These are phyloP conservation scores for Prunus campanulata DNA, from an alignment of 306 rosid species.

Conservation along the genomic window DNA sequence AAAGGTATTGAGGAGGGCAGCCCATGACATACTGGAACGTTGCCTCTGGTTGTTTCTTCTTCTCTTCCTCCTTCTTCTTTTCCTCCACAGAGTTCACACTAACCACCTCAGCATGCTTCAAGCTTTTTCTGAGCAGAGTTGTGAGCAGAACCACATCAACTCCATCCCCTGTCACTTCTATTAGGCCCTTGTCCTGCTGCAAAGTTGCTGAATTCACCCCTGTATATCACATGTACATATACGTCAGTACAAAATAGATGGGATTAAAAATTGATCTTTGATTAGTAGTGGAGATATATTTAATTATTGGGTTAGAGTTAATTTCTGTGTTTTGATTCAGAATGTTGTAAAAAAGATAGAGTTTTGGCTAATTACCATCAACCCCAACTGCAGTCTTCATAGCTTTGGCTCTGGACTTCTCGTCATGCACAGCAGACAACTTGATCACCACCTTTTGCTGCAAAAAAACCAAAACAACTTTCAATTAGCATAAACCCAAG, in stretches of 20 bases:
- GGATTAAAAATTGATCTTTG: neutral
- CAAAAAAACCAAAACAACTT: slow-evolving; percentile 5
- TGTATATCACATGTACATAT: neutral
- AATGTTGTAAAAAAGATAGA: neutral
- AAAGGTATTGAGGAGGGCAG: neutral
- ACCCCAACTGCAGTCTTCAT: slow-evolving; percentile 42
- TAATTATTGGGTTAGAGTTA: neutral
- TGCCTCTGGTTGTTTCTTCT: neutral
- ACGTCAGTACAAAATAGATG: neutral
- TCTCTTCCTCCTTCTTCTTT: neutral
- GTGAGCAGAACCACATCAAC: slow-evolving; percentile 42
- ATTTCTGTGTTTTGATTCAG: neutral
- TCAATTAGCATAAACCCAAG: neutral
- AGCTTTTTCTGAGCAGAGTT: slow-evolving; percentile 34
- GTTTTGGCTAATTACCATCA: slow-evolving; percentile 23
- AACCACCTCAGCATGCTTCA: slow-evolving; percentile 35
- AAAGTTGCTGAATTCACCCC: slow-evolving; percentile 39
- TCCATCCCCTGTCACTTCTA: slow-evolving; percentile 41
- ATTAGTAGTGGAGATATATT: neutral
- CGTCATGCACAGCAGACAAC: slow-evolving; percentile 27
- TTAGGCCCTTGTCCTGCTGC: slow-evolving; percentile 17
- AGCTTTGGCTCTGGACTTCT: slow-evolving; percentile 36
- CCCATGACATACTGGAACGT: neutral
- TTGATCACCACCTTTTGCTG: slow-evolving; percentile 58
- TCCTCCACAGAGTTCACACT: slow-evolving; percentile 29